phyloP scores from a whole-genome alignment of 73 alveolate species.

The Symbiodinium pilosum region DNA sequence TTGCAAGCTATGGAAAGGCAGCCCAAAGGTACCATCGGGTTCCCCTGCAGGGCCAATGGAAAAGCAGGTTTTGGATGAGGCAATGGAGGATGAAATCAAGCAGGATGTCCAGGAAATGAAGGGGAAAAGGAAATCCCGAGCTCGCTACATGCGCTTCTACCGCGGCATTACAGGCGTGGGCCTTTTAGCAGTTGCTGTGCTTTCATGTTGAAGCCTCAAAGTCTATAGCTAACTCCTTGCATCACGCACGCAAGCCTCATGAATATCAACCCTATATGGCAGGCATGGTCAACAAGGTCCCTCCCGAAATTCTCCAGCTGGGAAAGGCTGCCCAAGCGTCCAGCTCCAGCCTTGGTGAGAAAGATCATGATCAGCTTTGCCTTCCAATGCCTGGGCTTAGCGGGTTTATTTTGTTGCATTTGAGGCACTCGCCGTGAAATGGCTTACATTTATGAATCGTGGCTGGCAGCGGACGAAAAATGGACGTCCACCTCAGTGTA shows the following conservation, averaged over 20 bases:
- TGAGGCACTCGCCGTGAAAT: background rate
- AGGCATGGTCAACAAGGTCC: background rate
- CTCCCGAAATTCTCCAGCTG: background rate
- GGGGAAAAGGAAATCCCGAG: background rate
- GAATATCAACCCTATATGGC: background rate
- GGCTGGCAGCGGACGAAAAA: background rate
- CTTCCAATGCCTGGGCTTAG: too few relatives aligned
- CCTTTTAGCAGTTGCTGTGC: background rate
- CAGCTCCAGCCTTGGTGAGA: background rate
- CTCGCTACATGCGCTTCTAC: background rate
- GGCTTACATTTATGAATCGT: background rate
- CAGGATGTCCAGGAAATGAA: background rate
- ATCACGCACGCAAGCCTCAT: too few relatives aligned
- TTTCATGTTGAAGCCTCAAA: background rate
- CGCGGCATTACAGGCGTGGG: background rate
- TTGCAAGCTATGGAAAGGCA: too few relatives aligned
- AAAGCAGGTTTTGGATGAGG: too few relatives aligned
- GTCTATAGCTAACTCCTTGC: background rate
- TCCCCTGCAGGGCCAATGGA: too few relatives aligned
- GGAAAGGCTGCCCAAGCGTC: background rate
- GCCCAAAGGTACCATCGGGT: too few relatives aligned
- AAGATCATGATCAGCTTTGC: too few relatives aligned
- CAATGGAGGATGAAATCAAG: background rate
- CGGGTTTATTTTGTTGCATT: background rate
- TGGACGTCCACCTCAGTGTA: background rate